phyloP scores from a whole-genome alignment of 1,284 basidiomycete genomes.

The Naganishia liquefaciens region DNA sequence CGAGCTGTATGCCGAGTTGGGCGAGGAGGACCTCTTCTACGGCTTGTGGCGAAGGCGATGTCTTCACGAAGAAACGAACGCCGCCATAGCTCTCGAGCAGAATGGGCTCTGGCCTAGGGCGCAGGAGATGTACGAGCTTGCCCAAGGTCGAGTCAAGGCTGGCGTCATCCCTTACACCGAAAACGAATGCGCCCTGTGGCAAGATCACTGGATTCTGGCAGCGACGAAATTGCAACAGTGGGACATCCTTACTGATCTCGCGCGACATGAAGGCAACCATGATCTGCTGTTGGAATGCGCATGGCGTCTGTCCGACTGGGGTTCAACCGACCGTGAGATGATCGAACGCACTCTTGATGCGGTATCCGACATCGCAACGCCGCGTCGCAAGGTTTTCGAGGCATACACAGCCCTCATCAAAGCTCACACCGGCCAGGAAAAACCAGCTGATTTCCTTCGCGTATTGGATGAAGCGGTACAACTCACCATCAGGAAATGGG shows the following conservation, averaged over 20 bases:
- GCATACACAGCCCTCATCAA: conserved; percentile 82
- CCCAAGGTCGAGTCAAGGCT: conserved; percentile 81
- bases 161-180: conserved; percentile 89
- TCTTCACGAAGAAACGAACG: conserved; percentile 86
- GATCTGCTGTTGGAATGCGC: conserved; percentile 93
- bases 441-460: conserved; percentile 69
- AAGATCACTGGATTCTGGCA: conserved; percentile 97
- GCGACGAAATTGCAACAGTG: conserved; percentile 97
- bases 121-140: conserved; percentile 82
- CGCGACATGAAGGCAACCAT: conserved; percentile 84
- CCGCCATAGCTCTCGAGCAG: conserved; percentile 91
- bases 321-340: conserved; percentile 63
- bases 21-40: conserved; percentile 97
- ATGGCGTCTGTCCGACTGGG: conserved; percentile 94
- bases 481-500: conserved; percentile 93
- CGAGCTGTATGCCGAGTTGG: conserved; percentile 92
- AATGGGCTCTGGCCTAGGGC: conserved; percentile 97
- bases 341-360: conserved; percentile 83
- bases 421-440: conserved; percentile 55
- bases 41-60: conserved; percentile 91
- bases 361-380: conserved; percentile 83
- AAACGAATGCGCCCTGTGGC: conserved; percentile 96
- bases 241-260: conserved; percentile 93
- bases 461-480: conserved; percentile 97
- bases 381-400: conserved; percentile 91